Conservation (phyloP, 257 asterid genomes). For the Nicotiana otophora region DNA sequence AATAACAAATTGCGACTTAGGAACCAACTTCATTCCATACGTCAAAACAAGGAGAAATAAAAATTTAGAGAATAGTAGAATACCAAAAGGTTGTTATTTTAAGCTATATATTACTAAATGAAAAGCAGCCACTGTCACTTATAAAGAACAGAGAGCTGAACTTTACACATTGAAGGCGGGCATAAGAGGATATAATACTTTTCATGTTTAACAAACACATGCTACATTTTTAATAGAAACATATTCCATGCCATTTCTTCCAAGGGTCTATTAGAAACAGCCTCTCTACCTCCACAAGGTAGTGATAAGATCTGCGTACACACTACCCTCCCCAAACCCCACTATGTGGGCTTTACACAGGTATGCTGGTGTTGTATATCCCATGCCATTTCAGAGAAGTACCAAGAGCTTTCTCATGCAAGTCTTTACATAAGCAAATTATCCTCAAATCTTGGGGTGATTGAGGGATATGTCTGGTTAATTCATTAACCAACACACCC, state of each 20-base stretch:
- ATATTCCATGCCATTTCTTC: neutral
- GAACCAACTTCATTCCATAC: constrained; percentile 3
- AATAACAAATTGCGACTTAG: neutral
- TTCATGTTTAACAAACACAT: neutral
- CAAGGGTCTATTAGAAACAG: no score
- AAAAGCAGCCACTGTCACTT: neutral
- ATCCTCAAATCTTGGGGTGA: neutral
- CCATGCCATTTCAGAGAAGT: neutral
- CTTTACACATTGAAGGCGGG: constrained; percentile 3
- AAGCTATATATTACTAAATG: neutral
- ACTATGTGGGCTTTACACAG: no score
- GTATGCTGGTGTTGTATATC: neutral
- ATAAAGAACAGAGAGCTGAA: neutral
- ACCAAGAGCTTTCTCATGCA: neutral
- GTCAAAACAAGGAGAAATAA: neutral
- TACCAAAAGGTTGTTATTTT: neutral
- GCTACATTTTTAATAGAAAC: neutral
- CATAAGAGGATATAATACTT: neutral
- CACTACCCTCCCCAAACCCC: no score
- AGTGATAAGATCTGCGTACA: no score
- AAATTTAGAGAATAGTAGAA: neutral
- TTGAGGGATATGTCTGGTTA: neutral
- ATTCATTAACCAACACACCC: neutral
- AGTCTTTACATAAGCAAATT: neutral
- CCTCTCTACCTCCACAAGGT: no score